Conservation (phyloP, 108 stramenopile species). For the Nitzschia putrida region DNA sequence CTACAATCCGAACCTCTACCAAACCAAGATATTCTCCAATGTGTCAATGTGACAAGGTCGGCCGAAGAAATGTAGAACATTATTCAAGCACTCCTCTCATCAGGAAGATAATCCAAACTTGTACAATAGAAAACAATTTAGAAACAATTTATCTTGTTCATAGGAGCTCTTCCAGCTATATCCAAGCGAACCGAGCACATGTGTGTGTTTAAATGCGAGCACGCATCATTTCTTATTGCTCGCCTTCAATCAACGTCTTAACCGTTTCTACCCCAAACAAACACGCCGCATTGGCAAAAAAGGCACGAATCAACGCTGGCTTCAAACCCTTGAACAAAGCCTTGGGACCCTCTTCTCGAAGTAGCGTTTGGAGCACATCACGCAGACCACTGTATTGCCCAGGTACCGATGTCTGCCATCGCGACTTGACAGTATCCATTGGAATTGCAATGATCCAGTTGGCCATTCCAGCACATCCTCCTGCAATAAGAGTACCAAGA, state of each 20-base stretch:
- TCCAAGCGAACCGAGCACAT: no score
- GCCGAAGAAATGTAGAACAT: no score
- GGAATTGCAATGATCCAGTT: slow-evolving; percentile 89
- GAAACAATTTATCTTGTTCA: no score
- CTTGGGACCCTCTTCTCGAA: slow-evolving; percentile 76
- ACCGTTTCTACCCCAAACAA: slow-evolving; percentile 83
- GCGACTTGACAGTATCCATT: slow-evolving; percentile 82
- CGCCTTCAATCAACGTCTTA: slow-evolving; percentile 18
- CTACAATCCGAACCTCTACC: neutral
- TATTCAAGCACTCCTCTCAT: no score
- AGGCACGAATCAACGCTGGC: slow-evolving; percentile 89
- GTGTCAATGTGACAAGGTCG: no score
- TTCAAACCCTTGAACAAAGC: slow-evolving; percentile 83
- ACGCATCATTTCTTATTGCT: no score
- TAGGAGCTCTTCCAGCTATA: no score
- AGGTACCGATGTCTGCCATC: slow-evolving; percentile 80
- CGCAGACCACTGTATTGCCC: slow-evolving; percentile 66
- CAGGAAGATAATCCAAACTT: no score
- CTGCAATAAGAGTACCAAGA: slow-evolving; percentile 70
- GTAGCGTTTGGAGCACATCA: slow-evolving; percentile 67
- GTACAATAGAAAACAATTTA: neutral
- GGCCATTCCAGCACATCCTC: slow-evolving; percentile 87
- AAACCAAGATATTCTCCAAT: no score
- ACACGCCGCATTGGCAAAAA: slow-evolving; percentile 94
- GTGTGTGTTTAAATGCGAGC: no score